Evolutionary conservation across 768 basidiomycete species (phyloP), one percentile per base, ranked within the genome.

Genomic region (Stropharia rugosoannulata): DNA sequence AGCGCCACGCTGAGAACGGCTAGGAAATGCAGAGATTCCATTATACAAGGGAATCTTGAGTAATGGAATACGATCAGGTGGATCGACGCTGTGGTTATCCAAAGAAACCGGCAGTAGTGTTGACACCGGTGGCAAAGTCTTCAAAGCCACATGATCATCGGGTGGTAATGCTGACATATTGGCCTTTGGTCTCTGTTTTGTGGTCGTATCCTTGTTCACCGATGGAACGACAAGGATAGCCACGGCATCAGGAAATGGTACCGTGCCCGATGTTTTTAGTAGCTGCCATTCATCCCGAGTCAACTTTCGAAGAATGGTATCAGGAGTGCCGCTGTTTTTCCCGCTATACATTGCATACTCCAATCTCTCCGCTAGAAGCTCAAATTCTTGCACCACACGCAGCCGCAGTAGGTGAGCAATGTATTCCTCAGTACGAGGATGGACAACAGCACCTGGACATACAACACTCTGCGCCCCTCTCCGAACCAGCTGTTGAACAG

Each of bases 161-260:
- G 68, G 56, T 61, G 73, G 70, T 45, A 73, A 53, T 51, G 76
- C 51, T 55, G 73, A 68, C 67, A 79, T 70, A 41, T 75, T 65
- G 40, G 71, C 58, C 32, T 69, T 49, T 12, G 83, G 80, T 22
- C 77, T 72, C 53, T 67, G 47, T 51, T 76, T 79, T 4, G 82
- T 80, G 25, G 57, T 55, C 13, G 77, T 76, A 61, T 85, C 71
- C 53, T 74, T 80, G 56, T 87, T 86, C 19, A 85, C 71, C 2
- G 87, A 86, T 15, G 90, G 87, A 5, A 86, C 78, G 27, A 89
- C 77, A 32, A 93, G 68, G 37, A 93, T 68, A n/a, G 89, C 90
- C 1, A 84, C 69, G 0, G 85, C 87, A 60, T 80, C 75, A 6
- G 73, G 65, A 63, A 75, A 77, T 4, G 84, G 80, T 32, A 87